Base-by-base conservation (phyloP, 768 basidiomycete species). In the Leccinellum albellum region DNA sequence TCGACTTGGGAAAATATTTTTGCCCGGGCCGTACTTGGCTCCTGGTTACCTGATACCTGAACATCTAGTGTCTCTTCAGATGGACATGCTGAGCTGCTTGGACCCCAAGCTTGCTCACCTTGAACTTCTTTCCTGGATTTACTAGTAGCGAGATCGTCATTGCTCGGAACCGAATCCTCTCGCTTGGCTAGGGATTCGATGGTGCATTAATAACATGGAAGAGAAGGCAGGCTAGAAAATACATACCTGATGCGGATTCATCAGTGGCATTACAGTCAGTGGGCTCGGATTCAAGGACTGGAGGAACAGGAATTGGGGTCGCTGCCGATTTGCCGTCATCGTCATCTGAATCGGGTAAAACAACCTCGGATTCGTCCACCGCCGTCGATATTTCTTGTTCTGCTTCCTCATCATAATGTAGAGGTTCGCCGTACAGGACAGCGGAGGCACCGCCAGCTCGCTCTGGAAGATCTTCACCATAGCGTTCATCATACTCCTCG, bases 401-500 rank as follows among this genome's bases (percentile, higher is more conserved):
- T 24, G 48, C 66, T 53, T 62, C 68, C n/a, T 64, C 70, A 20
- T 68, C 68, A 10, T 62, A 60, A 42, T 64, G 66, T 13, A 20
- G 50, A 44, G 56, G 51, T 49, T 67, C 64, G 33, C 57, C 63
- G 12, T 64, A 63, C 50, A 61, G 65, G 8, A 49, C 29, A 21
- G 53, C 50, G 23, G 56, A 45, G 4, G 54, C 57, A 1, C 56
- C 66, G 9, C 62, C 68, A 0, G 65, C 59, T 33, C 65, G 67
- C 48, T 77, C 75, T 0, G 64, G 64, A 13, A 73, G 64, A 28
- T 69, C 72, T 28, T 76, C 77, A 23, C 70, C 72, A 28, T 70
- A 74, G 42, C 59, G 65, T 33, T 74, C 73, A 24, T 74, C 72
- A 54, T 73, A 72, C 23, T 76, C 77, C 50, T 69, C 73, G 3